These are phyloP conservation scores for Dillenia suffruticosa DNA, from an alignment of 164 flowering plant genomes.

Conservation along the genomic window DNA sequence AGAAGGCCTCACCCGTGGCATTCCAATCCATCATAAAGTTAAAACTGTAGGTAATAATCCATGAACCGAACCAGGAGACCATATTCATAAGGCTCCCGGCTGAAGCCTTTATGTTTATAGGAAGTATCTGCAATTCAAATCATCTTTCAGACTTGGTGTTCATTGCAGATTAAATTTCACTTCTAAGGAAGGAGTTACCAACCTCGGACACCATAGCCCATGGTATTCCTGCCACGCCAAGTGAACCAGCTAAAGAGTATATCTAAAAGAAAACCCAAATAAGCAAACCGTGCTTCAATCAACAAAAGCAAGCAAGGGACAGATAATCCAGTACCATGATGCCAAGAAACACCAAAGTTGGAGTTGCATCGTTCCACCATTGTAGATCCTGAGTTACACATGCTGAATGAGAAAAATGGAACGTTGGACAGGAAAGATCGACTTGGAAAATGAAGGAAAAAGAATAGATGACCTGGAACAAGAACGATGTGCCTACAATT, in stretches of 20 bases:
- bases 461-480: conserved; percentile 44
- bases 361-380: conserved; percentile 25
- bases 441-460: not conserved
- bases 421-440: not conserved
- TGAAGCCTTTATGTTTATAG: conserved; percentile 54
- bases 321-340: conserved; percentile 24
- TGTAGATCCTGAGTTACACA: conserved; percentile 34
- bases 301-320: not conserved
- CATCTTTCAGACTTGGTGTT: too few relatives aligned
- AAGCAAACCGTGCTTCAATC: too few relatives aligned
- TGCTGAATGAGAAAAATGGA: not conserved
- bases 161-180: too few relatives aligned
- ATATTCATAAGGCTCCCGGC: conserved; percentile 59
- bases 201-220: conserved; percentile 97
- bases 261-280: conserved; percentile 23
- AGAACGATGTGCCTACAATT: conserved; percentile 51
- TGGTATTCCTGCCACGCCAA: conserved; percentile 88
- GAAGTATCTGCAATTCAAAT: conserved; percentile 45
- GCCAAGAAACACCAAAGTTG: conserved; percentile 50
- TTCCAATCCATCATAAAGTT: conserved; percentile 58
- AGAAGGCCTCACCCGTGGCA: conserved; percentile 33
- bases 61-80: conserved; percentile 42
- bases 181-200: not conserved
- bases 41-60: conserved; percentile 40
- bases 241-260: conserved; percentile 58